These are phyloP conservation scores for Penicillium hordei DNA, from an alignment of 2,329 filamentous ascomycete species.

Conservation along the genomic window DNA sequence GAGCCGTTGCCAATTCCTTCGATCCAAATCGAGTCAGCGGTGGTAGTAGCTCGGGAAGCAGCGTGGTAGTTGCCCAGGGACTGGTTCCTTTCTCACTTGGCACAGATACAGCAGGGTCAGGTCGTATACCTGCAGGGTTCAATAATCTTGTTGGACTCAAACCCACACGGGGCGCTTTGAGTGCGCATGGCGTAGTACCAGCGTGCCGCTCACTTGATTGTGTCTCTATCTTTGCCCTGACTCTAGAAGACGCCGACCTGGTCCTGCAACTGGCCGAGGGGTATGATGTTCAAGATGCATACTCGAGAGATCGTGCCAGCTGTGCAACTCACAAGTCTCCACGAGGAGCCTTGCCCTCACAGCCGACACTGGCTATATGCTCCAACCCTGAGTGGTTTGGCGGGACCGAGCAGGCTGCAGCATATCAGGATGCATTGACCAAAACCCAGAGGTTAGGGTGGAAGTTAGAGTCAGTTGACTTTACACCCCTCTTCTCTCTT, in stretches of 20 bases:
- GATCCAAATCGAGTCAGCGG: neutral
- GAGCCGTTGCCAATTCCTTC: neutral
- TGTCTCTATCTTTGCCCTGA: neutral
- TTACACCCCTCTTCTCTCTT: too few relatives aligned
- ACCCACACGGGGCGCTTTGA: neutral
- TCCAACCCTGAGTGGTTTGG: too few relatives aligned
- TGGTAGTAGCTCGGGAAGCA: neutral
- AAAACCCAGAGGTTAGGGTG: too few relatives aligned
- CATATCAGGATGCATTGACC: too few relatives aligned
- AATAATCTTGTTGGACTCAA: neutral
- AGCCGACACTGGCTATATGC: neutral
- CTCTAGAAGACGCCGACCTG: neutral
- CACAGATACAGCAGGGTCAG: neutral
- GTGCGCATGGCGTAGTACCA: neutral
- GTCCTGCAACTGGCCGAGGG: neutral
- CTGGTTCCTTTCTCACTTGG: neutral
- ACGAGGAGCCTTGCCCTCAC: neutral
- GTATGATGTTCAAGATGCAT: neutral
- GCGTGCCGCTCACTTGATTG: neutral
- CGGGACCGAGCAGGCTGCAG: too few relatives aligned
- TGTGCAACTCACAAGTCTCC: neutral
- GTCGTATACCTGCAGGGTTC: neutral
- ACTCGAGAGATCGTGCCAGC: neutral
- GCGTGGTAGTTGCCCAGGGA: neutral
- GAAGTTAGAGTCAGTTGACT: too few relatives aligned